Conservation (phyloP, 345 rosid genomes). For the Garcia nutans region DNA sequence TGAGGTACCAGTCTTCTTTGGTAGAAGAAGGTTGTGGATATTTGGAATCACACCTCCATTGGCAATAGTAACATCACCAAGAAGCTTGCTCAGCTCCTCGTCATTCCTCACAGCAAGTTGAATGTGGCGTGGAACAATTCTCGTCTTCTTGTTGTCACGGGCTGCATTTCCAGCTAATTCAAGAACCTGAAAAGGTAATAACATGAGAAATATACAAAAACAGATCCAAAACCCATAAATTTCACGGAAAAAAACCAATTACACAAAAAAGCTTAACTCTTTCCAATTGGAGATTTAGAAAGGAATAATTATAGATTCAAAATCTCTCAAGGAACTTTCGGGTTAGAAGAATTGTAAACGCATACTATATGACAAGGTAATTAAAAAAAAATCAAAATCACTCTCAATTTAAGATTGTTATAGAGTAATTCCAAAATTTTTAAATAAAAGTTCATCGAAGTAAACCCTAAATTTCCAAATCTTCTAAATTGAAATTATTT, state of each 20-base stretch:
- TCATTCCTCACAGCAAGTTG: conserved; percentile 88
- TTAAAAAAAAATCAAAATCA: fast-evolving
- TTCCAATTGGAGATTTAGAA: no score
- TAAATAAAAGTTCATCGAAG: no score
- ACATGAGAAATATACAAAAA: not conserved
- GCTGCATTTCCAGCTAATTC: conserved; percentile 93
- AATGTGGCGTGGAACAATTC: conserved; percentile 90
- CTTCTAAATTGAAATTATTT: not conserved
- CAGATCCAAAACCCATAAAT: not conserved
- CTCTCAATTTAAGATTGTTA: not conserved
- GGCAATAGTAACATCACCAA: conserved; percentile 90
- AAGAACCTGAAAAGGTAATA: conserved; percentile 49
- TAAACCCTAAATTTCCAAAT: not conserved
- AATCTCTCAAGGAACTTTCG: no score
- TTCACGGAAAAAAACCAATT: not conserved
- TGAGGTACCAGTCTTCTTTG: conserved; percentile 77
- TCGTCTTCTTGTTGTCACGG: conserved; percentile 85
- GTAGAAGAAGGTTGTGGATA: conserved; percentile 91
- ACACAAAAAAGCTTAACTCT: not conserved
- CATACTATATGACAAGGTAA: not conserved
- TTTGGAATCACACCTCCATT: conserved; percentile 98
- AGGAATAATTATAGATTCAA: no score
- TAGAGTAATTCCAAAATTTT: not conserved
- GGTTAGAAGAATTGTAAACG: no score
- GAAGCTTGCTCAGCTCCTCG: conserved; percentile 94